phyloP scores from a whole-genome alignment of 202 grass and related monocot genomes.

The Alloteropsis angusta region DNA sequence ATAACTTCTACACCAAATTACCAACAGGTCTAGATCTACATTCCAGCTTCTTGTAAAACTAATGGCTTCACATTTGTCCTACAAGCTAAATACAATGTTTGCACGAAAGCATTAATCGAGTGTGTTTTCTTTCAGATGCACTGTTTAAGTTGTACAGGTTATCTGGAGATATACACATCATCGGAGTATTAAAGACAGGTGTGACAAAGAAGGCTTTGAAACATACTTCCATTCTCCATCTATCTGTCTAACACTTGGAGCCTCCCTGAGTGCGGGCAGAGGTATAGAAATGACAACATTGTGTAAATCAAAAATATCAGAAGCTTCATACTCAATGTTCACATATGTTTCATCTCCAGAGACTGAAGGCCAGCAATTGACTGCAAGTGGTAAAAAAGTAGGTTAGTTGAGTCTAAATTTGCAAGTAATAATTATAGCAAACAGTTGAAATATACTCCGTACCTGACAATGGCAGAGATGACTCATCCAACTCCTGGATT shows the following conservation, averaged over 20 bases:
- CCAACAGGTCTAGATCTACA: neutral
- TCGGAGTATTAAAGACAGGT: constrained; percentile 10
- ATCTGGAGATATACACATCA: neutral
- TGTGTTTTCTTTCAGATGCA: neutral
- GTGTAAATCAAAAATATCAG: constrained; percentile 70
- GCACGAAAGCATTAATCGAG: neutral
- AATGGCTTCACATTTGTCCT: neutral
- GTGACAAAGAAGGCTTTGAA: neutral
- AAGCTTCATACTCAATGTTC: constrained; percentile 81
- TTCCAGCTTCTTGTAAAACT: neutral
- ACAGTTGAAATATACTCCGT: constrained; percentile 11
- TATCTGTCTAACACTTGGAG: constrained; percentile 67
- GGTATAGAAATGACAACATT: constrained; percentile 81
- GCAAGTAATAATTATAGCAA: neutral
- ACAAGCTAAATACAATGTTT: neutral
- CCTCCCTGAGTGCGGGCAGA: constrained; percentile 60
- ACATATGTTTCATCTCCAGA: constrained; percentile 65
- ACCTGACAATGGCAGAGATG: constrained; percentile 74
- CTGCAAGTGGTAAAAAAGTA: constrained; percentile 41
- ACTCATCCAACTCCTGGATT: constrained; percentile 70
- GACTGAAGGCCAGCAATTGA: constrained; percentile 81
- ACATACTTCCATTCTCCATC: constrained; percentile 88
- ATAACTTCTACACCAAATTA: neutral
- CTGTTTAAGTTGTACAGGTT: neutral
- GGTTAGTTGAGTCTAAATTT: constrained; percentile 17